Evolutionary conservation across 176 grass and related monocot genomes (phyloP), one percentile per base, ranked within the genome.

Genomic region (Carex myosuroides): DNA sequence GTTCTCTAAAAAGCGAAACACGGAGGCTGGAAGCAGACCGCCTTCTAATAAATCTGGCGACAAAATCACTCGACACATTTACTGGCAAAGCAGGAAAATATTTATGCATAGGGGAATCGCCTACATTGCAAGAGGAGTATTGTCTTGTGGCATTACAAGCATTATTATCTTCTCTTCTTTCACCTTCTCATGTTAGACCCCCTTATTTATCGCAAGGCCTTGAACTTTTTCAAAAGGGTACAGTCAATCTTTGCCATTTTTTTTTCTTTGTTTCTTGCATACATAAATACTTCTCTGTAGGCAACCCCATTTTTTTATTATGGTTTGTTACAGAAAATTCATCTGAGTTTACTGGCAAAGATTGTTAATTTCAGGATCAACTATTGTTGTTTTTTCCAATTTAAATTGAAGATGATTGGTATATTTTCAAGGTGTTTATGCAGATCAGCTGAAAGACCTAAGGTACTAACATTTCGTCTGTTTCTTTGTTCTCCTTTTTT

Each of bases 201-300:
- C 86, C 82, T 85, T 86, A 95, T 41, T 92, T 98, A 76, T 90
- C 92, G 35, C 83, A 92, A 85, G 92, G 91, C 61, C 86, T 93
- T 79, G 88, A 87, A 87, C 88, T 93, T 77, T 95, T 98, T 69
- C 94, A 74, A 82, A 90, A 83, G 93, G 95, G 95, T 98, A 93
- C 33, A 82, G 52, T 60, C 1, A 2, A 30, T 33, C 50, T 78
- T 46, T 41, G 52, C 22, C 6, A 29, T 53, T 52, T 68, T 32
- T 79, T 81, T 66, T 5, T 20, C 44, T 33, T 35, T 54, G 12
- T 21, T 22, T 13, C 56, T 81, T 58, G 26, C 69, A 76, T 22
- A 6, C n/a, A 39, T 77, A 1, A 39, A 85, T 44, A n/a, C 21
- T 26, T 76, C 44, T 32, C 44, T 48, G 13, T 14, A 14, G 4